Evolutionary conservation across 2,329 filamentous ascomycete genomes (phyloP).

Genomic region (Penicillium sp.): DNA sequence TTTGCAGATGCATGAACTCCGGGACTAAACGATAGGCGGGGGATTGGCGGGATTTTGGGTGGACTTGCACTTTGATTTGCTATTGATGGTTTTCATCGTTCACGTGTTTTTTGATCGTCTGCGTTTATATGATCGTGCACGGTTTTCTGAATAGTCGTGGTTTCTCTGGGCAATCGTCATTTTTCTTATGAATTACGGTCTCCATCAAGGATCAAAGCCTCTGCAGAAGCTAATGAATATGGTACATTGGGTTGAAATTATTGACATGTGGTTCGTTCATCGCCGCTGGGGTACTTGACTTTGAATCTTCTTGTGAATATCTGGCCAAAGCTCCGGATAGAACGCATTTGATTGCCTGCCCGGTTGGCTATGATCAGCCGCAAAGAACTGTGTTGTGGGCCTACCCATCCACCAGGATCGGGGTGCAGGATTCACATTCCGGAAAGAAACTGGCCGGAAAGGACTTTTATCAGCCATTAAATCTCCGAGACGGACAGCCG

Average conservation of each 20-base stretch:
- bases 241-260: neutral
- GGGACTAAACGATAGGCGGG: no score
- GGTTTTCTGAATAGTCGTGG: no score
- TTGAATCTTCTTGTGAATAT: conserved; percentile 46
- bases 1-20: no score
- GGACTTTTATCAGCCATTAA: conserved; percentile 38
- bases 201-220: no score
- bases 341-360: conserved; percentile 42
- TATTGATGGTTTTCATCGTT: no score
- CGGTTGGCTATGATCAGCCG: conserved; percentile 40
- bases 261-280: neutral
- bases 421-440: conserved; percentile 39
- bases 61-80: neutral
- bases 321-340: conserved; percentile 48
- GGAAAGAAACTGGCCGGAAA: conserved; percentile 46
- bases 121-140: no score
- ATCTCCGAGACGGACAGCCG: conserved; percentile 47
- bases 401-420: conserved; percentile 43
- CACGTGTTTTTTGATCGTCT: no score
- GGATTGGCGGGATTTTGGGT: neutral
- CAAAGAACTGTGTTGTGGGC: conserved; percentile 43
- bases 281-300: conserved; percentile 12
- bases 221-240: no score
- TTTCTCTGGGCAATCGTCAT: no score
- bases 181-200: no score